A percentile compares a stretch with the other conserved stretches of the same genome.
Conservation (phyloP, 2,329 filamentous ascomycete species). For the Penicillium palitans region DNA sequence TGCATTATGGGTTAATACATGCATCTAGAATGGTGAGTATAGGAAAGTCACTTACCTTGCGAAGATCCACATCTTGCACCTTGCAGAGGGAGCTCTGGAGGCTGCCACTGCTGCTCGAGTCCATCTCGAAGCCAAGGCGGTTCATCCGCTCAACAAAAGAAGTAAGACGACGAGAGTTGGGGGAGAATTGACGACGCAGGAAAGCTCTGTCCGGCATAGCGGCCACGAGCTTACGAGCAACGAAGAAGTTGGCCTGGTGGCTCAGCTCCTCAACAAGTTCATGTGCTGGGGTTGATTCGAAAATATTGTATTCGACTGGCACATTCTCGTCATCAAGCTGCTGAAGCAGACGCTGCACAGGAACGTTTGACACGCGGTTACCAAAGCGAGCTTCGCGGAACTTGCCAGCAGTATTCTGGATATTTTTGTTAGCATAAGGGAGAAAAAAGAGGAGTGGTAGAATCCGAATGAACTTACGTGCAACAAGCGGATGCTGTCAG, state of each 20-base stretch:
- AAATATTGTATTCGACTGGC: constrained; percentile 93
- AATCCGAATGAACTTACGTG: constrained; percentile 54
- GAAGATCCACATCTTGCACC: constrained; percentile 81
- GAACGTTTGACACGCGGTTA: constrained; percentile 74
- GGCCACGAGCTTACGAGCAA: constrained; percentile 78
- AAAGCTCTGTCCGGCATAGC: constrained; percentile 89
- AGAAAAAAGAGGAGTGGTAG: neutral
- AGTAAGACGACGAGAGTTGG: constrained; percentile 83
- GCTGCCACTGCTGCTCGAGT: constrained; percentile 82
- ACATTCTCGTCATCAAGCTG: constrained; percentile 98
- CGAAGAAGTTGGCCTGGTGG: constrained; percentile 86
- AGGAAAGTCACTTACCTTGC: constrained; percentile 59
- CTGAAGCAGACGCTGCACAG: constrained; percentile 83
- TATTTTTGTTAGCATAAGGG: constrained; percentile 1
- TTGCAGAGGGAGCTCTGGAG: constrained; percentile 95
- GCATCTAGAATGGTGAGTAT: neutral
- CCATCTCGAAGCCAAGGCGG: constrained; percentile 84
- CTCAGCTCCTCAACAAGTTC: constrained; percentile 94
- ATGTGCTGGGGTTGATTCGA: constrained; percentile 82
- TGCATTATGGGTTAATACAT: constrained; percentile 28
- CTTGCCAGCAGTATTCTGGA: constrained; percentile 74
- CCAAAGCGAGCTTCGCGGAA: constrained; percentile 87
- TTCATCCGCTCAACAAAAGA: constrained; percentile 93
- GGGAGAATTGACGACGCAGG: constrained; percentile 79
- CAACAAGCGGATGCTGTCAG: constrained; percentile 77